Conservation (phyloP, 352 stramenopile species). For the Pythium aristosporum region DNA sequence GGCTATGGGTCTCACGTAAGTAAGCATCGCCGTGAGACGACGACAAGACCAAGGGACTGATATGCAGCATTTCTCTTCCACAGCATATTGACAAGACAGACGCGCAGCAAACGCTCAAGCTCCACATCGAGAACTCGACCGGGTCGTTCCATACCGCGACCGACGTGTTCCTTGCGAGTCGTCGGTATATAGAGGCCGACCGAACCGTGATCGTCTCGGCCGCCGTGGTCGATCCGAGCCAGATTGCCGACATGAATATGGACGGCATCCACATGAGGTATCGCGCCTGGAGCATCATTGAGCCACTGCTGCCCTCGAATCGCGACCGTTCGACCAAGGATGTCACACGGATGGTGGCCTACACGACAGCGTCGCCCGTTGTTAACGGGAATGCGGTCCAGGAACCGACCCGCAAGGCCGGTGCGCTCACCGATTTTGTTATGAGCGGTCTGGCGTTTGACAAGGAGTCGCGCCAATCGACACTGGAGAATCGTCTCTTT, state of each 20-base stretch:
- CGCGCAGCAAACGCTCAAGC: background rate
- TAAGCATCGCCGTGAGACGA: background rate
- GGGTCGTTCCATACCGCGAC: background rate
- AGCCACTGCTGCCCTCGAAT: background rate
- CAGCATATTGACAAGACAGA: conserved; percentile 12
- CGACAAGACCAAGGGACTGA: background rate
- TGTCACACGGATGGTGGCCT: background rate
- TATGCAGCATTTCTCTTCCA: background rate
- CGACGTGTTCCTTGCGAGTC: background rate
- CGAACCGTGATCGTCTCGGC: background rate
- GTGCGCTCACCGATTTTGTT: conserved; percentile 20
- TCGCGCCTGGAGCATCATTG: conserved; percentile 2
- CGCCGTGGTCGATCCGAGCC: conserved; percentile 7
- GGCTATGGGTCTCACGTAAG: background rate
- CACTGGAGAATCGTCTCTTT: conserved; percentile 16
- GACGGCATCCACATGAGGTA: conserved; percentile 15
- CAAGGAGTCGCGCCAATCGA: conserved; percentile 6
- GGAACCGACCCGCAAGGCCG: conserved; percentile 9
- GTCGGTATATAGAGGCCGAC: background rate
- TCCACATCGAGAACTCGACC: background rate
- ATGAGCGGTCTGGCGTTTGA: conserved; percentile 6
- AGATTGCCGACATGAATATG: conserved; percentile 12
- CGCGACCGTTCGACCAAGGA: background rate
- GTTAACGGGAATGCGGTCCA: background rate
- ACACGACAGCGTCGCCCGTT: conserved; percentile 1